These are phyloP conservation scores for Rhizomucor miehei DNA, from an alignment of 371 early-diverging fungal genomes.

Conservation along the genomic window DNA sequence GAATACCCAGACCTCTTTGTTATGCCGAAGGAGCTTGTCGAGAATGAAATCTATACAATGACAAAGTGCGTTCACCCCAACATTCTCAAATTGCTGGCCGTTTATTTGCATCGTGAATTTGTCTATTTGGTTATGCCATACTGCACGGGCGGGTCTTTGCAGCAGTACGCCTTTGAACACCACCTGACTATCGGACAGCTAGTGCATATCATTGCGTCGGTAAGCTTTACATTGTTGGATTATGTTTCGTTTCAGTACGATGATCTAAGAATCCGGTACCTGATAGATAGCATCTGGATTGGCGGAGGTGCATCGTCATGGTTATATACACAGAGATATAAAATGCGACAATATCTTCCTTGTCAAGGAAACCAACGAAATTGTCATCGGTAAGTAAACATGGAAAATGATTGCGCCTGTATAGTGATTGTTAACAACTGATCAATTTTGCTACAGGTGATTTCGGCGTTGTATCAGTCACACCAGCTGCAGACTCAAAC, in stretches of 20 bases:
- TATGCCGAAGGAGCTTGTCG: constrained; percentile 51
- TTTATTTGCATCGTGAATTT: constrained; percentile 46
- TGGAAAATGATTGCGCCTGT: background rate
- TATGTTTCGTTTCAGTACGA: no score
- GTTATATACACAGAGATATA: constrained; percentile 52
- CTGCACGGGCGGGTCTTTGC: constrained; percentile 47
- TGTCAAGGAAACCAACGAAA: constrained; percentile 29
- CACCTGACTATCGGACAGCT: constrained; percentile 45
- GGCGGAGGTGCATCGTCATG: constrained; percentile 43
- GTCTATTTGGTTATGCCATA: constrained; percentile 50
- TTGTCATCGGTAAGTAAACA: constrained; percentile 43
- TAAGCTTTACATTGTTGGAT: constrained; percentile 15
- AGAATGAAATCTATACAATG: constrained; percentile 53
- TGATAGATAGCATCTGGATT: constrained; percentile 44
- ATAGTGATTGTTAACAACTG: background rate
- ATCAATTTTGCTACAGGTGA: constrained; percentile 27
- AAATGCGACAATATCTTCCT: constrained; percentile 53
- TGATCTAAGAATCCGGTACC: background rate
- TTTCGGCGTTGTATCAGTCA: constrained; percentile 51
- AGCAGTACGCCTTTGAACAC: constrained; percentile 50
- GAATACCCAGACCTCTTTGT: constrained; percentile 44
- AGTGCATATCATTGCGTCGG: constrained; percentile 40
- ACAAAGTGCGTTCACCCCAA: constrained; percentile 46
- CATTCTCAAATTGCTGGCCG: constrained; percentile 37
- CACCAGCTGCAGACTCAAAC: constrained; percentile 44